Conservation (phyloP, 306 rosid species). For the Psophocarpus tetragonolobus region DNA sequence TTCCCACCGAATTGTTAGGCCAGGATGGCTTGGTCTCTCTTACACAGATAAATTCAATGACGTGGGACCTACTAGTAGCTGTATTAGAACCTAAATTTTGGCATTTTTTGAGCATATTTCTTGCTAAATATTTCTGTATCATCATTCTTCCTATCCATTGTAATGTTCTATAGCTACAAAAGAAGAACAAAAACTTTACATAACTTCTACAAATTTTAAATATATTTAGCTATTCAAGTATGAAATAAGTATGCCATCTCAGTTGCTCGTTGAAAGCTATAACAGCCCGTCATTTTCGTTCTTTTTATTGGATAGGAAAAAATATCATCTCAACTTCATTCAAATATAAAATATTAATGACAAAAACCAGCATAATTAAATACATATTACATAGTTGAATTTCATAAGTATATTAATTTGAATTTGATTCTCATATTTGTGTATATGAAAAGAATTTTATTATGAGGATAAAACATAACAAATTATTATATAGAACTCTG, state of each 20-base stretch:
- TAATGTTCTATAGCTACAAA: background rate
- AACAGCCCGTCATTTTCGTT: background rate
- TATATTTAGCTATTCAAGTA: background rate
- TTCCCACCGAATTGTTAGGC: conserved; percentile 58
- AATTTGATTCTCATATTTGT: background rate
- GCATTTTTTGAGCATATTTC: conserved; percentile 33
- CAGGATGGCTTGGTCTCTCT: conserved; percentile 39
- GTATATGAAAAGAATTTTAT: background rate
- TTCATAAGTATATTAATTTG: no score
- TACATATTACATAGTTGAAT: no score
- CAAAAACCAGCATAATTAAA: no score
- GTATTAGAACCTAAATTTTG: conserved; percentile 59
- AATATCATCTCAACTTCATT: background rate
- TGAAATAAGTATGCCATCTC: background rate
- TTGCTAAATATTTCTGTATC: background rate
- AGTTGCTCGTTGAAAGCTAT: background rate
- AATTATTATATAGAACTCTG: no score
- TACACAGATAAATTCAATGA: conserved; percentile 38
- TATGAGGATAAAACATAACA: no score
- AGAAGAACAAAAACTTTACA: background rate
- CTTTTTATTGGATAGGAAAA: background rate
- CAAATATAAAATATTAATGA: background rate
- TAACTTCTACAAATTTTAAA: background rate
- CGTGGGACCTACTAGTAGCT: conserved; percentile 57
- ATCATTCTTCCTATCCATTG: background rate